Percentiles rank a stretch among this genome's conserved stretches.
Evolutionary conservation across 768 basidiomycete genomes (phyloP).

Genomic region (Calocera viscosa): DNA sequence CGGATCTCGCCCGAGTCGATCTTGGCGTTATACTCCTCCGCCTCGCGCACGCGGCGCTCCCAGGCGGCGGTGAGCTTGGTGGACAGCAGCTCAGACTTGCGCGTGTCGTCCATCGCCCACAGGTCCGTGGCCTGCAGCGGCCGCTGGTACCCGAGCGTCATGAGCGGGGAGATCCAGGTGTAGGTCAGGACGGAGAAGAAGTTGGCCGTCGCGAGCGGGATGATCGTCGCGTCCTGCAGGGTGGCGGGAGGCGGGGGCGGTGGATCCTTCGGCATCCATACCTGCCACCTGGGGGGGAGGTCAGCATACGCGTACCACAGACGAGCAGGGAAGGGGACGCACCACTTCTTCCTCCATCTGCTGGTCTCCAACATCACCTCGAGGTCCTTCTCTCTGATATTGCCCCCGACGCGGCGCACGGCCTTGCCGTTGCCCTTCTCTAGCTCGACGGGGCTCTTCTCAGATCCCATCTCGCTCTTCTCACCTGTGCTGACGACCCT

Average conservation of each 20-base stretch:
- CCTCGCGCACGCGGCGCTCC: constrained; percentile 35
- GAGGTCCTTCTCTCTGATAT: constrained; percentile 11
- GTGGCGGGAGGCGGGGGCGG: constrained; percentile 45
- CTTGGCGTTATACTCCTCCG: constrained; percentile 44
- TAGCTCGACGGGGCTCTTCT: not conserved
- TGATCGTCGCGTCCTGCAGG: constrained; percentile 47
- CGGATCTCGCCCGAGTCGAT: constrained; percentile 36
- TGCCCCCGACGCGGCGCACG: not conserved
- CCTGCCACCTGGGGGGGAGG: constrained; percentile 19
- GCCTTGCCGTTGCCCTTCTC: not conserved
- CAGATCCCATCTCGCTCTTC: not conserved
- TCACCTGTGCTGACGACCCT: not conserved
- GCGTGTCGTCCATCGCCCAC: constrained; percentile 48
- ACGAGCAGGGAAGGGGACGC: not conserved
- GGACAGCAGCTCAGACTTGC: constrained; percentile 40
- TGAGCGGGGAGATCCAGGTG: constrained; percentile 44
- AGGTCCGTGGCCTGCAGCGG: constrained; percentile 63
- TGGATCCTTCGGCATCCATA: constrained; percentile 45
- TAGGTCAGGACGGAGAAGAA: constrained; percentile 50
- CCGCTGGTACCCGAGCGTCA: constrained; percentile 50
- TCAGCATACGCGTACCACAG: not conserved
- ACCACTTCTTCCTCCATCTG: constrained; percentile 10
- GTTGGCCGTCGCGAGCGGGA: constrained; percentile 48
- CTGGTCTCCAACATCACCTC: not conserved
- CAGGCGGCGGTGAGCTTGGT: constrained; percentile 45